A percentile compares a stretch with the other conserved stretches of the same genome.
phyloP scores from a whole-genome alignment of 257 asterid genomes.

The Solanum pinnatisectum region DNA sequence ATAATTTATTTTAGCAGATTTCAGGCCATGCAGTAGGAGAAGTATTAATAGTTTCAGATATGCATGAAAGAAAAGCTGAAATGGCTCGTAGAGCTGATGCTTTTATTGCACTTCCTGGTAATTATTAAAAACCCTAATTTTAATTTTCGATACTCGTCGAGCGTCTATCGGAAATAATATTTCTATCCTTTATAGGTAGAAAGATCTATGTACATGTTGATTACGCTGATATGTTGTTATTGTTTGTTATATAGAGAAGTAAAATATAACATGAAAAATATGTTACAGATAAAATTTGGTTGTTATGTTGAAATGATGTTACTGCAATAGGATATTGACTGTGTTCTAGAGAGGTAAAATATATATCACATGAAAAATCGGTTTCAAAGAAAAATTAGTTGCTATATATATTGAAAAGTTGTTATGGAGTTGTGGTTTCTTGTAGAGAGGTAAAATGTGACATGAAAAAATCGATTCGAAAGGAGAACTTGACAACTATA shows the following conservation, averaged over 20 bases:
- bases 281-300: neutral
- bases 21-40: constrained; percentile 56
- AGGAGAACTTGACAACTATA: neutral
- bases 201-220: neutral
- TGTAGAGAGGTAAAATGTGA: neutral
- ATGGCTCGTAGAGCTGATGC: constrained; percentile 58
- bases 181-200: neutral
- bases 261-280: neutral
- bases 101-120: constrained; percentile 61
- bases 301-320: neutral
- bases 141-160: neutral
- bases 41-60: constrained; percentile 45
- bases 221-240: neutral
- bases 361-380: neutral
- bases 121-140: neutral
- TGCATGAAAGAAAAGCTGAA: constrained; percentile 68
- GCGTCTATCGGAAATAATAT: neutral
- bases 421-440: neutral
- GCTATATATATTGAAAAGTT: neutral
- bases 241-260: neutral
- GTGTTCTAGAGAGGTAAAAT: neutral
- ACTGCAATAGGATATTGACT: neutral
- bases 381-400: neutral
- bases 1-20: constrained; percentile 23
- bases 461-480: neutral